Base-by-base conservation (phyloP, 208 protist species). In the Crithidia acanthocephali region DNA sequence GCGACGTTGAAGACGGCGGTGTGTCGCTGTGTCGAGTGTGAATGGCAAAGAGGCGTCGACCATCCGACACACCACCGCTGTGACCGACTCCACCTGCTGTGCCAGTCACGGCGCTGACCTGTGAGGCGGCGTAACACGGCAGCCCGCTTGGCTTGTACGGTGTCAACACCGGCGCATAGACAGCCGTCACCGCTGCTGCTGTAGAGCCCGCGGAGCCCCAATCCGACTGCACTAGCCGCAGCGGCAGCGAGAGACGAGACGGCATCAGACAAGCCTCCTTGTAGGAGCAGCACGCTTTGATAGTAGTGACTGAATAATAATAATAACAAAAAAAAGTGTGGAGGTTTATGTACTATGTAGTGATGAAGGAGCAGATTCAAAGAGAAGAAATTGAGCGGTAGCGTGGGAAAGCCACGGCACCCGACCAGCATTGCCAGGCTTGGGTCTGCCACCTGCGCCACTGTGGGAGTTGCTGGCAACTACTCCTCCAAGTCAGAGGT, bases 71-170 rank as follows among this genome's bases (percentile, higher is more conserved):
- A n/a, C 13, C 28, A 50, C 10, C 23, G 35, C 22, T 27, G 33
- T 22, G 18, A 48, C 44, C 16, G 18, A 4, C 18, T n/a, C 47
- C 32, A 20, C 42, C 44, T 13, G 27, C 18, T 8, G 25, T 40
- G 25, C 50, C 28, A 2, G 42, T n/a, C 25, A 58, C 71, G 25
- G 75, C 74, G 16, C 35, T 30, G 11, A 89, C 69, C 70, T 91
- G 88, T 4, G 79, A 86, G 20, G 72, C 58, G 6, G 85, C 58
- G 63, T 88, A 91, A 61, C 83, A 86, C 9, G 84, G 85, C 15
- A 94, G 72, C 7, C 88, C 88, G 60, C 62, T 73, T 0, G 88
- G 88, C 47, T 94, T 94, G 73, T 91, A 90, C 1, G 79, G 69
- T 6, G 86, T 78, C 55, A 90, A 35, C 28, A 83, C 64, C 4